Evolutionary conservation across 805 yeast genomes (phyloP).

Genomic region (Saitoella complicata): DNA sequence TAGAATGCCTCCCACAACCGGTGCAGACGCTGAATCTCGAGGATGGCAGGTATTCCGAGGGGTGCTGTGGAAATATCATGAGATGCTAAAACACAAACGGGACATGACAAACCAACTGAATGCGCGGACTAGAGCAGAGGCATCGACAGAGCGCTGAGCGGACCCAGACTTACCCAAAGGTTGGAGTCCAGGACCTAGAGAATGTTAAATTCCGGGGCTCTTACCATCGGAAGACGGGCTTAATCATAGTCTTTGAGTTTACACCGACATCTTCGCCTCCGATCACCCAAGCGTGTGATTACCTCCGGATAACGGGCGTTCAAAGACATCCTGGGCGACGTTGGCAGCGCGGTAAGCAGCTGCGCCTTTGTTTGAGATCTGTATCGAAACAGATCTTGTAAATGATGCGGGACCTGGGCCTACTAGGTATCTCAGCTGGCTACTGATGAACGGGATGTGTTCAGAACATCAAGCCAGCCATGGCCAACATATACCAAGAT

Average conservation of each 20-base stretch:
- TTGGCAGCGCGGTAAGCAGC: slow-evolving; percentile 34
- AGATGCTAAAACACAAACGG: slow-evolving; percentile 30
- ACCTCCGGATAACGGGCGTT: slow-evolving; percentile 33
- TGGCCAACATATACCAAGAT: no score
- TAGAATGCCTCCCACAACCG: no score
- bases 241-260: slow-evolving; percentile 56
- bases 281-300: slow-evolving; percentile 40
- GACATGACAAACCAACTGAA: slow-evolving; percentile 63
- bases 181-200: slow-evolving; percentile 79
- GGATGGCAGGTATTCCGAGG: no score
- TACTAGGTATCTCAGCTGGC: no score
- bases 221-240: slow-evolving; percentile 73
- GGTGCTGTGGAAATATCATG: no score
- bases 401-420: no score
- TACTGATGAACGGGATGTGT: no score
- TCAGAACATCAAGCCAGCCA: no score
- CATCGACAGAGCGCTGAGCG: slow-evolving; percentile 47
- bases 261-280: slow-evolving; percentile 22
- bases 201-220: slow-evolving; percentile 49
- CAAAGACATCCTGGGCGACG: slow-evolving; percentile 34
- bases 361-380: no score
- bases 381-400: no score
- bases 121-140: slow-evolving; percentile 24
- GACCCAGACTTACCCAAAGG: slow-evolving; percentile 56
- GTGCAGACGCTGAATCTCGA: no score